A percentile compares a stretch with the other conserved stretches of the same genome.
Evolutionary conservation across 78 protist species (phyloP).

Genomic region (Chrysochromulina tobinii): DNA sequence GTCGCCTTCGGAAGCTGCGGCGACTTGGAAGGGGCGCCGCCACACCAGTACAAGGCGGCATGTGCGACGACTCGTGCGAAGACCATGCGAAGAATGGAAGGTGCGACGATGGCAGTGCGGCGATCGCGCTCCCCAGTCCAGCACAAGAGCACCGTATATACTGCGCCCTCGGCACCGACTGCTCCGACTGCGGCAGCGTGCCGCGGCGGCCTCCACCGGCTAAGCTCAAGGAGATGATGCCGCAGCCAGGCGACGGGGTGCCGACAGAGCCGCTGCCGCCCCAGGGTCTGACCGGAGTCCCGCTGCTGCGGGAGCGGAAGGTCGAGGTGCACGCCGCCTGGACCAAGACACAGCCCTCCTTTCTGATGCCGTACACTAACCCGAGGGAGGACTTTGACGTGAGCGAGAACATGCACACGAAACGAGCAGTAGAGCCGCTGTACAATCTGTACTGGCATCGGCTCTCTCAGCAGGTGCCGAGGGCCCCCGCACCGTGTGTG

Average conservation of each 20-base stretch:
- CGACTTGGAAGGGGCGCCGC: too few relatives aligned
- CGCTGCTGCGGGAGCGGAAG: background rate
- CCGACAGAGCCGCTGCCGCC: background rate
- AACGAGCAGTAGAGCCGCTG: background rate
- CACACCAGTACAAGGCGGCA: too few relatives aligned
- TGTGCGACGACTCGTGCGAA: too few relatives aligned
- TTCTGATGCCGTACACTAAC: background rate
- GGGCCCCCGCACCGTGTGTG: too few relatives aligned
- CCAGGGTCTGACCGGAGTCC: background rate
- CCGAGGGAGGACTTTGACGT: background rate
- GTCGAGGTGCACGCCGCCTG: background rate
- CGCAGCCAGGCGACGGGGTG: background rate
- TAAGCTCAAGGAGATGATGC: background rate
- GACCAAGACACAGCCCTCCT: background rate
- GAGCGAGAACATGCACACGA: background rate
- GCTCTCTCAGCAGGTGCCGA: background rate
- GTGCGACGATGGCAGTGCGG: too few relatives aligned
- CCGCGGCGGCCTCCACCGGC: background rate
- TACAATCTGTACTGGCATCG: conserved; percentile 20
- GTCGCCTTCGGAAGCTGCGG: too few relatives aligned
- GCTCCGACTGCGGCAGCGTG: background rate
- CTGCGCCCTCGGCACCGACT: background rate
- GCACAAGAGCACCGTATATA: background rate
- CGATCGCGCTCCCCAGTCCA: too few relatives aligned
- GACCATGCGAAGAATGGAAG: too few relatives aligned